Percentiles rank a stretch among this genome's conserved stretches.
These are phyloP conservation scores for Neltuma alba DNA, from an alignment of 306 rosid genomes.

Conservation along the genomic window DNA sequence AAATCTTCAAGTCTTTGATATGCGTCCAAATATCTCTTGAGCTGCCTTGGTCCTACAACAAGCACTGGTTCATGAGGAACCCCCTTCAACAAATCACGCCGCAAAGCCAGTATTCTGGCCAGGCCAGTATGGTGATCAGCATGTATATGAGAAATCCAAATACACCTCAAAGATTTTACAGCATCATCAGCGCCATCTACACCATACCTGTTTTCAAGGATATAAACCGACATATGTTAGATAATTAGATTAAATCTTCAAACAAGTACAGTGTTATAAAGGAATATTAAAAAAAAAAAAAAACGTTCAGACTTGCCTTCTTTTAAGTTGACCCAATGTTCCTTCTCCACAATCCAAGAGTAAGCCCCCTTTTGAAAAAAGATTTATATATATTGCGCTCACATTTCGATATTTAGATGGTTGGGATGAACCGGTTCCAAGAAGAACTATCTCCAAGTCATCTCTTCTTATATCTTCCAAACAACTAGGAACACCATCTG, in stretches of 20 bases:
- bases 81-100: constrained; percentile 67
- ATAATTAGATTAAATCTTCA: constrained; percentile 21
- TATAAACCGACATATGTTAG: constrained; percentile 26
- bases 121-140: constrained; percentile 97
- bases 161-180: constrained; percentile 69
- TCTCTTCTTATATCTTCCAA: constrained; percentile 82
- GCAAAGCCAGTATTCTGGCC: constrained; percentile 84
- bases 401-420: constrained; percentile 96
- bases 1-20: constrained; percentile 91
- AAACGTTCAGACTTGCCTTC: constrained; percentile 56
- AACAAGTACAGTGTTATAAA: constrained; percentile 20
- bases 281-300: constrained; percentile 19
- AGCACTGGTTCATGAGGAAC: constrained; percentile 81
- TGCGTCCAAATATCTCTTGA: constrained; percentile 77
- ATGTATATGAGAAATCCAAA: constrained; percentile 97
- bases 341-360: constrained; percentile 98
- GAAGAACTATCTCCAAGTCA: constrained; percentile 94
- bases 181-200: constrained; percentile 75
- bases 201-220: constrained; percentile 72
- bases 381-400: constrained; percentile 81
- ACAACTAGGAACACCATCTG: constrained; percentile 66
- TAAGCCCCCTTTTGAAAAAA: constrained; percentile 79
- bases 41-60: constrained; percentile 87
- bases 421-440: constrained; percentile 97
- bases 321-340: constrained; percentile 89